Evolutionary conservation across 169 alveolate species (phyloP), one percentile per base, ranked within the genome.

Genomic region (Plasmodium inui): DNA sequence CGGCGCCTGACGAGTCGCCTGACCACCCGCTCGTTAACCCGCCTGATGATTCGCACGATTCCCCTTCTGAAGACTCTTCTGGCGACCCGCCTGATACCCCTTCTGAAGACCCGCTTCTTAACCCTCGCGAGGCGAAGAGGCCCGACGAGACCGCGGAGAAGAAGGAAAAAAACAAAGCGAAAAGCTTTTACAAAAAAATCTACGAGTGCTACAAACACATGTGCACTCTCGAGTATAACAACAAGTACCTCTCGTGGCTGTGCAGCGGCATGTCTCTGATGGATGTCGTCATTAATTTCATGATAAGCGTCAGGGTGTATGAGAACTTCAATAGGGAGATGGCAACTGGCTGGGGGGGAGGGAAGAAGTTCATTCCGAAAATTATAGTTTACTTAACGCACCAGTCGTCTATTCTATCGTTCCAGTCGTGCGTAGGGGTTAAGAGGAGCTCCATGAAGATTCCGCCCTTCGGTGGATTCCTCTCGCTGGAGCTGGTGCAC

Each of bases 231-330:
- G 94, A 89, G 30, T 79, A 89, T 34, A 89, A 19, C 73, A 89
- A 89, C 53, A 89, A 67, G 72, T 89, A 89, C 71, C 39, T 89
- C 53, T 78, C 94, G 0, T 89, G 94, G 94, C 22, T 79, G 7
- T 89, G 94, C 39, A 89, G 94, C 71, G 89, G 89, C 72, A 79
- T 89, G 94, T 79, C 94, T 0, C 32, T 89, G 73, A 89, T 89
- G 34, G 94, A 89, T 53, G 94, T 89, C 6, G 94, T 70, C 26
- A 89, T 89, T 0, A 89, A 89, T 37, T 89, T 89, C 44, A 41
- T 89, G 37, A 89, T 89, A 55, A 89, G 73, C 44, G 94, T 79
- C 32, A 61, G 94, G 32, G 19, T 89, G 5, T 89, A 37, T 67
- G 94, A 89, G 61, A 57, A 41, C 0, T 53, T 78, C 82, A 39